These are phyloP conservation scores for Boletus vermiculosoides DNA, from an alignment of 768 basidiomycete species.

Conservation along the genomic window DNA sequence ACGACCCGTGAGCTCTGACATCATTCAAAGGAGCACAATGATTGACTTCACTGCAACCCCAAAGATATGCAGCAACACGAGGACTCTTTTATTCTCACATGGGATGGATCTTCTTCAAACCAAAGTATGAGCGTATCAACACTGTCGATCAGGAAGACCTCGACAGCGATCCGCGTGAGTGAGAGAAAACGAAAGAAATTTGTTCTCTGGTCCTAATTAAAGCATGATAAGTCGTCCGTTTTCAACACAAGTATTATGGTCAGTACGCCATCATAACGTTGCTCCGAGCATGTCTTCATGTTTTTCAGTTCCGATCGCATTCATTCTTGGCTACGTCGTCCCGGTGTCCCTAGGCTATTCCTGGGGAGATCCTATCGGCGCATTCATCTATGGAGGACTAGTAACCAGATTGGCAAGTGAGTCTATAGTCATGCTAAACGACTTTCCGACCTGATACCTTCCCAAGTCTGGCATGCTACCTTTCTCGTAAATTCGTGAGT, in stretches of 20 bases:
- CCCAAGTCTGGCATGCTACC: constrained; percentile 10
- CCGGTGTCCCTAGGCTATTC: constrained; percentile 2
- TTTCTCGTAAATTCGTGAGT: constrained; percentile 13
- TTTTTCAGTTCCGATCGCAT: constrained; percentile 9
- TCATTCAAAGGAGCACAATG: background rate
- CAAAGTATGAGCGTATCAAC: constrained; percentile 7
- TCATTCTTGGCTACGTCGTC: constrained; percentile 1
- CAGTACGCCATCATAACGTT: background rate
- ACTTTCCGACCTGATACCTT: background rate
- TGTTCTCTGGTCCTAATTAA: background rate
- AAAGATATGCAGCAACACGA: constrained; percentile 13
- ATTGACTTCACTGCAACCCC: background rate
- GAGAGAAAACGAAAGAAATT: background rate
- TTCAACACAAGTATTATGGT: constrained; percentile 14
- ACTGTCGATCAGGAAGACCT: constrained; percentile 10
- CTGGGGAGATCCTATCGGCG: constrained; percentile 11
- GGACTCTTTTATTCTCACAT: constrained; percentile 10
- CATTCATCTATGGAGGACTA: constrained; percentile 9
- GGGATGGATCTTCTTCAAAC: constrained; percentile 14
- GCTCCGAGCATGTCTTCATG: background rate
- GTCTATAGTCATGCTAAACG: background rate
- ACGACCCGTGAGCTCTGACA: constrained; percentile 10
- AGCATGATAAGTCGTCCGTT: constrained; percentile 1
- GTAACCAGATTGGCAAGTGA: constrained; percentile 13
- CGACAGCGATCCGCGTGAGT: constrained; percentile 7